Base-by-base conservation (phyloP, 805 yeast species). In the Komagataella pastoris region DNA sequence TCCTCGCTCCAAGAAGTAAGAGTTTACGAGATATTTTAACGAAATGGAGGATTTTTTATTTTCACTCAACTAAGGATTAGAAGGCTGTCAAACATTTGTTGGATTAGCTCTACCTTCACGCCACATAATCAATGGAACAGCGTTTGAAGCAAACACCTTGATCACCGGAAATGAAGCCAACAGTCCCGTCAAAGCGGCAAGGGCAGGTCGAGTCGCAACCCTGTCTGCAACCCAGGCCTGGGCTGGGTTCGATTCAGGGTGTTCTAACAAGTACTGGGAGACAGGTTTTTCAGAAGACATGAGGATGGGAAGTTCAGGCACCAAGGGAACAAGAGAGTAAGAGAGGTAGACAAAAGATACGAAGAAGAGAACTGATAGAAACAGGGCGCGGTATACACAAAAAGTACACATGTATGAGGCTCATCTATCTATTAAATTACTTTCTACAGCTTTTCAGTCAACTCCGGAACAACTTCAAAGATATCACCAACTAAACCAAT, bases 401-500 rank as follows among this genome's bases (percentile, higher is more conserved):
- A 47, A 8, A 19, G 30, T 24, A 19, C 17, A 17, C 10, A 23
- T 5, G 30, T 36, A n/a, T 36, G 30, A n/a, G 24, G 48, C 48
- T 23, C 48, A 47, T 36, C 17, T 21, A 12, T 24, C 49, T 47
- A 43, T 18, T 19, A 19, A 45, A n/a, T 52, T 6, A 7, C 36
- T 14, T 23, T 30, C 61, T 64, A 76, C 55, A 88, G 65, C 70
- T 89, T 88, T 55, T 77, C 74, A 48, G 96, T 86, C 58, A 91
- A 73, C 70, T 93, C 96, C n/a, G 99, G 98, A 47, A 91, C 80
- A 46, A 83, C 77, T 58, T 85, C 87, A 58, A 82, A 86, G 56
- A 90, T 71, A 60, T 93, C 99, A 19, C 93, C 97, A 49, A 88
- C 93, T 51, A 93, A 70, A 3, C 96, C 95, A 54, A 83, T 71